Evolutionary conservation across 257 asterid genomes (phyloP).

Genomic region (Craterostigma plantagineum): DNA sequence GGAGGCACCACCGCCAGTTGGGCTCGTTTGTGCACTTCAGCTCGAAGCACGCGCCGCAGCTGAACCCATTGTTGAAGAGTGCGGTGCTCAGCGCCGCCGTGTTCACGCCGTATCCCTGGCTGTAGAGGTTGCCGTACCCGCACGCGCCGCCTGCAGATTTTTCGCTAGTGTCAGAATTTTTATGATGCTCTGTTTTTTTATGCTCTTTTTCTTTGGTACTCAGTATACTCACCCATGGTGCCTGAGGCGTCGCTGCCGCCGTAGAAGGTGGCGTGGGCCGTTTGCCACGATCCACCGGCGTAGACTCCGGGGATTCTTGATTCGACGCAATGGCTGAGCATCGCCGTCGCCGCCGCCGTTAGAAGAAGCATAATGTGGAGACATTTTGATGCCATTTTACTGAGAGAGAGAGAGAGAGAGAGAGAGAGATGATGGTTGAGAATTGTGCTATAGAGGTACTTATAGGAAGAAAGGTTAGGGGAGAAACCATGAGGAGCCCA

Average conservation of each 20-base stretch:
- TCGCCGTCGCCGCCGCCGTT: too few species aligned
- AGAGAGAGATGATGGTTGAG: too few species aligned
- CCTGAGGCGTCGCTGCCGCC: constrained; percentile 91
- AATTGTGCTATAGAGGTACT: too few species aligned
- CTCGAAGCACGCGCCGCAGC: constrained; percentile 76
- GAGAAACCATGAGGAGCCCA: too few species aligned
- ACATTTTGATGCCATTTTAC: too few species aligned
- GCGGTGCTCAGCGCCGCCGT: constrained; percentile 74
- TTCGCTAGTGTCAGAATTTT: too few species aligned
- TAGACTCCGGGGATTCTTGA: constrained; percentile 50
- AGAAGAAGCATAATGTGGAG: too few species aligned
- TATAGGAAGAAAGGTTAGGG: too few species aligned
- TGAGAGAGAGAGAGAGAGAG: too few species aligned
- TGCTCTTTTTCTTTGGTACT: neutral
- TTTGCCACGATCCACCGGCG: constrained; percentile 48
- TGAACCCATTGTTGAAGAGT: constrained; percentile 48
- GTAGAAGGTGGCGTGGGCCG: constrained; percentile 75
- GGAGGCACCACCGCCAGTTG: constrained; percentile 31
- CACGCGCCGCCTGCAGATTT: constrained; percentile 56
- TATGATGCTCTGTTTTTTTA: neutral
- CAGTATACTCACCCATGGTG: constrained; percentile 51
- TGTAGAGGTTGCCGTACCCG: constrained; percentile 62
- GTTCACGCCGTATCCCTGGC: constrained; percentile 64
- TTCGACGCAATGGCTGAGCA: constrained; percentile 7
- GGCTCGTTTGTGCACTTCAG: constrained; percentile 34